Conservation (phyloP, 164 flowering plant genomes). For the Vitis cinerea region DNA sequence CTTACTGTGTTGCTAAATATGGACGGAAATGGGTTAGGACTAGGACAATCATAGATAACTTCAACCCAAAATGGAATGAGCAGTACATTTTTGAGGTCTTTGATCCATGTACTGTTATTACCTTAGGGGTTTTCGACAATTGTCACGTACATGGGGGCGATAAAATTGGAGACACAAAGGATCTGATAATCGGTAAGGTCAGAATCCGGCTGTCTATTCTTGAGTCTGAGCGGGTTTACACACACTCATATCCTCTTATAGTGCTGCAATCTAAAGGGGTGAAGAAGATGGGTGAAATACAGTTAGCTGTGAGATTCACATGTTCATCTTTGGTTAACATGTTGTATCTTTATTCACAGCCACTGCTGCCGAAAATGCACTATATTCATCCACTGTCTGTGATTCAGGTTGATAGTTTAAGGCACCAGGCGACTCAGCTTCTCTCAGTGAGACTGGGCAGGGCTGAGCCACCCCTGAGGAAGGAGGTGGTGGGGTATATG, state of each 20-base stretch:
- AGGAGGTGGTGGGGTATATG: constrained; percentile 81
- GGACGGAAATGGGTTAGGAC: constrained; percentile 88
- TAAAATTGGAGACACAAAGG: constrained; percentile 47
- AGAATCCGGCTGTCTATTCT: constrained; percentile 75
- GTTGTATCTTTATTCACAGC: constrained; percentile 72
- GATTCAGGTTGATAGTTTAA: constrained; percentile 67
- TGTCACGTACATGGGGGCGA: constrained; percentile 61
- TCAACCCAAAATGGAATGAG: constrained; percentile 74
- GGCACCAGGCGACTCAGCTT: constrained; percentile 85
- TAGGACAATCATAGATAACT: constrained; percentile 66
- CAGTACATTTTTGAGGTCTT: constrained; percentile 85
- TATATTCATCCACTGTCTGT: constrained; percentile 71
- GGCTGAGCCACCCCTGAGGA: constrained; percentile 81
- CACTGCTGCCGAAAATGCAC: constrained; percentile 80
- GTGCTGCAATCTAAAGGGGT: constrained; percentile 69
- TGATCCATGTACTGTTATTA: constrained; percentile 77
- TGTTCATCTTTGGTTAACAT: constrained; percentile 73
- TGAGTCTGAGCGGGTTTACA: constrained; percentile 70
- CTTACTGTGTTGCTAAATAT: constrained; percentile 81
- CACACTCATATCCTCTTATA: constrained; percentile 68
- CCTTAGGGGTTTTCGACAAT: constrained; percentile 78
- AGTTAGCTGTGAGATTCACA: constrained; percentile 78
- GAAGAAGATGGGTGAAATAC: constrained; percentile 86
- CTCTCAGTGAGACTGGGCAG: constrained; percentile 72
- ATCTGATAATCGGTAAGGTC: constrained; percentile 81